Percentiles rank a stretch among this genome's conserved stretches.
phyloP scores from a whole-genome alignment of 208 protist genomes.

The Porcisia deanei region DNA sequence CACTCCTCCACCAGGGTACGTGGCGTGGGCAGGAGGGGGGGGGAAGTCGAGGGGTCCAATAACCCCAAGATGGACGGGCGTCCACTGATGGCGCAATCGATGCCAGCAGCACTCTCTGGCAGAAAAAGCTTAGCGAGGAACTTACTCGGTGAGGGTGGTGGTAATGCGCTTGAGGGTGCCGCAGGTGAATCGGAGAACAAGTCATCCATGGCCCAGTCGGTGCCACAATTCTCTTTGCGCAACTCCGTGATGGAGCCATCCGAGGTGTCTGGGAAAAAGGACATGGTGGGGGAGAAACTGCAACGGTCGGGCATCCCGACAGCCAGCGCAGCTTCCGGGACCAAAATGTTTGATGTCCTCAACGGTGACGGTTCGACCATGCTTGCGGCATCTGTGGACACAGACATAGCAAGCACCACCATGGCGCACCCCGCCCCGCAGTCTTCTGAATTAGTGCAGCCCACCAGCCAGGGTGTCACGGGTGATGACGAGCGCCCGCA shows the following conservation, averaged over 20 bases:
- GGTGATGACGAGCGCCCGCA: slow-evolving; percentile 10
- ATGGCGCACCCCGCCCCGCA: not conserved
- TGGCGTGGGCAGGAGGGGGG: too few species aligned
- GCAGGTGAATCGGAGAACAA: not conserved
- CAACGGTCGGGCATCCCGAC: not conserved
- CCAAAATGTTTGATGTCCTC: not conserved
- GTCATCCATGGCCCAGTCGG: slow-evolving; percentile 15
- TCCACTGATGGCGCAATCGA: not conserved
- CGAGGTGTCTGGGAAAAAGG: not conserved
- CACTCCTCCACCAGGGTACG: not conserved
- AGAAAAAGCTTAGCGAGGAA: not conserved
- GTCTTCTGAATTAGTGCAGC: not conserved
- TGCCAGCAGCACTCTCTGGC: not conserved
- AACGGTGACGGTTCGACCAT: not conserved
- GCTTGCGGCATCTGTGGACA: not conserved
- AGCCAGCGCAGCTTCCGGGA: not conserved
- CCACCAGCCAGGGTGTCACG: not conserved
- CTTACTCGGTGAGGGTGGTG: not conserved
- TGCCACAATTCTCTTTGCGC: not conserved
- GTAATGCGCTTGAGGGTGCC: not conserved
- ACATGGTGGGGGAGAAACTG: not conserved
- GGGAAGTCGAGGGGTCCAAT: not conserved
- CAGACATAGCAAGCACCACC: not conserved
- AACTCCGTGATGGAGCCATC: not conserved
- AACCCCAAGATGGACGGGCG: not conserved